Conservation (phyloP, 2,329 filamentous ascomycete genomes). For the Arthroderma uncinatum region DNA sequence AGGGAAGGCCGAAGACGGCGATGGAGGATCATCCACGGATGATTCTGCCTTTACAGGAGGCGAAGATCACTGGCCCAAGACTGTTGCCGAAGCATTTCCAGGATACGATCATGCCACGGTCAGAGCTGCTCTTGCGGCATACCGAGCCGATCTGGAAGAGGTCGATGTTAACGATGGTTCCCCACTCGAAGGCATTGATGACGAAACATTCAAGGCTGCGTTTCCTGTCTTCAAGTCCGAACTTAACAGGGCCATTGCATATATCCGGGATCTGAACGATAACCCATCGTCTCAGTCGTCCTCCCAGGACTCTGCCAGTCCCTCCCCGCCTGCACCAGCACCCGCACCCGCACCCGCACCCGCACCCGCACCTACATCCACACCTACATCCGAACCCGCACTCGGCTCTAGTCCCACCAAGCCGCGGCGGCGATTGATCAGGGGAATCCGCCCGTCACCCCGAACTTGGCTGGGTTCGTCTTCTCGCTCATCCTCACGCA, state of each 20-base stretch:
- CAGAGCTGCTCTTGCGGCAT: constrained; percentile 42
- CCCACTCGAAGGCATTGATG: constrained; percentile 24
- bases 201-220: constrained; percentile 41
- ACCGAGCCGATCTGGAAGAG: constrained; percentile 35
- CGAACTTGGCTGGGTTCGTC: constrained; percentile 25
- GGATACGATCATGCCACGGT: constrained; percentile 42
- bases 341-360: not conserved
- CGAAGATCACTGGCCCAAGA: constrained; percentile 31
- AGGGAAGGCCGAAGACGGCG: not conserved
- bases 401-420: not conserved
- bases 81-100: constrained; percentile 42
- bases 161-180: not conserved
- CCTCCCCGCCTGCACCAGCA: not conserved
- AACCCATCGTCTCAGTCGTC: constrained; percentile 13
- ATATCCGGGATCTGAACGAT: constrained; percentile 36
- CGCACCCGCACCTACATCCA: too few species aligned
- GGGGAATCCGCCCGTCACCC: constrained; percentile 14
- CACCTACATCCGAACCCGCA: not conserved
- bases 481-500: constrained; percentile 33
- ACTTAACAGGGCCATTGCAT: constrained; percentile 43
- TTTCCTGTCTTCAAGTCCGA: constrained; percentile 45
- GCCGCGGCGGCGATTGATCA: constrained; percentile 15
- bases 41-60: not conserved
- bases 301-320: not conserved
- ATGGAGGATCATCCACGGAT: not conserved